These are phyloP conservation scores for Phalaenopsis hybrid DNA, from an alignment of 116 monocot genomes.

Conservation along the genomic window DNA sequence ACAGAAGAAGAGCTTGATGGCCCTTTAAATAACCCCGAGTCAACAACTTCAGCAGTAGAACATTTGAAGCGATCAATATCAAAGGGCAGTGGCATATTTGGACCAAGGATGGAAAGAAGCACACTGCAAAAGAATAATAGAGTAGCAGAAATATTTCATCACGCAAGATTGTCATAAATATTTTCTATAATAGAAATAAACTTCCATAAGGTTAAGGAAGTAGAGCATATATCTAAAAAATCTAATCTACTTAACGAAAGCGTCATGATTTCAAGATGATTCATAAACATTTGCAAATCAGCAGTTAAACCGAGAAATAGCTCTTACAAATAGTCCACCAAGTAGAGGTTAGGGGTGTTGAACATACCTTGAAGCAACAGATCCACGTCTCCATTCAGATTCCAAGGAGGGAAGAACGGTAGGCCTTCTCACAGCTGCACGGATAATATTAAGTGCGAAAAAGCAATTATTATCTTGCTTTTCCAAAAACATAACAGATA, in stretches of 20 bases:
- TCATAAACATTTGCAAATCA: not conserved
- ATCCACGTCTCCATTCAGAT: conserved; percentile 74
- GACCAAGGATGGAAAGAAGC: conserved; percentile 78
- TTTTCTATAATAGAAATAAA: not conserved
- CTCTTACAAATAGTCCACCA: not conserved
- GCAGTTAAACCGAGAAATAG: not conserved
- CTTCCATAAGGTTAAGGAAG: not conserved
- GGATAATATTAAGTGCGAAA: conserved; percentile 68
- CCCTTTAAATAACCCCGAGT: conserved; percentile 29
- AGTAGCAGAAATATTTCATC: not conserved
- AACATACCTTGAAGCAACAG: conserved; percentile 74
- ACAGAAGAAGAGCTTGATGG: conserved; percentile 18
- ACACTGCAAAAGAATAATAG: conserved; percentile 47
- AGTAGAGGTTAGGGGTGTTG: not conserved
- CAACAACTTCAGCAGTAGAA: conserved; percentile 25
- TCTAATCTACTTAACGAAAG: not conserved
- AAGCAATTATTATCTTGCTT: conserved; percentile 59
- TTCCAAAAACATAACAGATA: conserved; percentile 40
- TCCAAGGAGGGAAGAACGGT: conserved; percentile 81
- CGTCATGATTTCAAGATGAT: not conserved
- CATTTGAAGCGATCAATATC: conserved; percentile 72
- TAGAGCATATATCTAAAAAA: not conserved
- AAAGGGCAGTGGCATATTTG: conserved; percentile 67
- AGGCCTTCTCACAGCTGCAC: conserved; percentile 59
- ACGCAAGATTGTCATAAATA: not conserved